Conservation (phyloP, 192 early-diverging fungal genomes). For the Mortierella claussenii region DNA sequence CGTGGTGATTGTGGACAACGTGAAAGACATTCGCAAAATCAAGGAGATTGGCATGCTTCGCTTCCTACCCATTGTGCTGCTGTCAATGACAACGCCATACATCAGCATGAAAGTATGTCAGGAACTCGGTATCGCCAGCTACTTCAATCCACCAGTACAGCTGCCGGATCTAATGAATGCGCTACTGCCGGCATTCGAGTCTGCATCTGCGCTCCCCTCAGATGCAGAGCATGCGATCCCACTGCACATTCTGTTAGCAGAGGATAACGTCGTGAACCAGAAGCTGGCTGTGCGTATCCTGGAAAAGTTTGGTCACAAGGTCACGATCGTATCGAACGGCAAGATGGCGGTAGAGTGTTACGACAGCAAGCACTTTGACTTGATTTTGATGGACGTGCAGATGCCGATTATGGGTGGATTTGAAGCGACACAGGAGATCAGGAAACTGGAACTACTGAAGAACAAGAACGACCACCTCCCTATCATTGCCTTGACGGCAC, state of each 20-base stretch:
- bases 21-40: constrained; percentile 69
- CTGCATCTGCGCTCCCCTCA: constrained; percentile 67
- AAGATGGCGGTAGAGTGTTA: constrained; percentile 82
- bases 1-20: constrained; percentile 73
- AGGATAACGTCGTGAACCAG: constrained; percentile 91
- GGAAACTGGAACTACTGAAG: constrained; percentile 69
- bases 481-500: constrained; percentile 88
- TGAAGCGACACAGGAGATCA: constrained; percentile 84
- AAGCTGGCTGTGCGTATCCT: constrained; percentile 80
- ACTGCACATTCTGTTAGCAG: constrained; percentile 81
- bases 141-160: constrained; percentile 73
- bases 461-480: constrained; percentile 65
- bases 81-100: constrained; percentile 62
- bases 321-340: constrained; percentile 82
- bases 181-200: constrained; percentile 77
- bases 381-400: constrained; percentile 90
- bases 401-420: constrained; percentile 94
- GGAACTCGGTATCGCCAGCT: constrained; percentile 75
- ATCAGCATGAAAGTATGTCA: constrained; percentile 77
- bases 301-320: constrained; percentile 81
- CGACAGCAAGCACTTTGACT: constrained; percentile 63
- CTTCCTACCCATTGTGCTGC: constrained; percentile 81
- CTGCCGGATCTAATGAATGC: constrained; percentile 74
- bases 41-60: constrained; percentile 68
- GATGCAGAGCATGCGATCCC: constrained; percentile 71